Evolutionary conservation across 768 basidiomycete species (phyloP), one percentile per base, ranked within the genome.

Genomic region (Amanita thiersii): DNA sequence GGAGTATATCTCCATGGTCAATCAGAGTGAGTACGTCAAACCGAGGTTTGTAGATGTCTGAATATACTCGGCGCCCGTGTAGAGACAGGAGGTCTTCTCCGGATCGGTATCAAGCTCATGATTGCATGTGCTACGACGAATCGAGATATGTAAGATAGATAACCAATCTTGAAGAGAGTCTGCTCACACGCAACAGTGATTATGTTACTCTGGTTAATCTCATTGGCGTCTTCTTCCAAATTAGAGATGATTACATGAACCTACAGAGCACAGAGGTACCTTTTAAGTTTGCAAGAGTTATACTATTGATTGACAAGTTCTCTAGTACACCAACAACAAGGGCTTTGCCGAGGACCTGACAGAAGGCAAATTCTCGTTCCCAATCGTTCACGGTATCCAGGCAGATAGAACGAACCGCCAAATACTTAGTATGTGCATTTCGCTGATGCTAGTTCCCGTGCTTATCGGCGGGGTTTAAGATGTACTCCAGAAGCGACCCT

Each of bases 341-440:
- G 86, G 86, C 2, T 94, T 88, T 58, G 87, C 86, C 0, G 93
- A 98, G 60, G 94, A 98, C 56, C 68, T 98, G 10, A 84, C 88
- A 0, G 94, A 97, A 63, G 94, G 94, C 5, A 98, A 98, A 59
- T 98, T 98, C 66, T 93, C 89, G 3, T 98, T 98, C 63, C 93
- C 92, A 0, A 72, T 97, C 23, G 81, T 98, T 1, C 94, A 97
- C 58, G 81, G 86, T 14, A 81, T 97, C 35, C 79, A 85, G 21
- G 75, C 86, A 5, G 79, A 91, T 55, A 69, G 66, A 8, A 72
- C 79, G 0, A 90, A 89, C 59, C 72, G 79, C 24, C 84, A 84
- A 58, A 72, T 98, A 24, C 68, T 96, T 40, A 93, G 92, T 93
- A 51, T 30, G 8, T 43, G 29, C 38, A n/a, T 20, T 37, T n/a